phyloP scores from a whole-genome alignment of 768 basidiomycete genomes.

The Lactarius psammicola region DNA sequence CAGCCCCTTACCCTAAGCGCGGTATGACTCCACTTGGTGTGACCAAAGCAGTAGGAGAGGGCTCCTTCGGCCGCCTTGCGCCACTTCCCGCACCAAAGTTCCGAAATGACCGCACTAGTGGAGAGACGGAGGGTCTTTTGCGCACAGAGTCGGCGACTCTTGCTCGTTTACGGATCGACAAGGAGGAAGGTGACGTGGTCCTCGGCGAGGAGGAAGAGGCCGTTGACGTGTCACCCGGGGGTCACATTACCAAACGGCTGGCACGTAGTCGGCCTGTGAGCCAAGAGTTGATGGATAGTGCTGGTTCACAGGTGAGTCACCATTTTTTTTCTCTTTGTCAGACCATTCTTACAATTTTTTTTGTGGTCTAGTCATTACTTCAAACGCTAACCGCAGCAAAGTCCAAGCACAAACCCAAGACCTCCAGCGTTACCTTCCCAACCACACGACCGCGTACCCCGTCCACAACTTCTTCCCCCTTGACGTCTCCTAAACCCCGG shows the following conservation, averaged over 20 bases:
- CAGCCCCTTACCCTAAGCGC: conserved; percentile 27
- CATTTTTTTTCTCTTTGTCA: conserved; percentile 21
- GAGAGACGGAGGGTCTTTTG: conserved; percentile 23
- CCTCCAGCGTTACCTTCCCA: conserved; percentile 28
- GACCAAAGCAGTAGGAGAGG: conserved; percentile 23
- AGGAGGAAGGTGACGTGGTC: conserved; percentile 22
- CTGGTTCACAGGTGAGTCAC: conserved; percentile 29
- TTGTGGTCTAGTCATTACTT: conserved; percentile 20
- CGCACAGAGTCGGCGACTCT: conserved; percentile 31
- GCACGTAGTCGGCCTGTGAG: conserved; percentile 74
- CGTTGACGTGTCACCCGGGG: conserved; percentile 72
- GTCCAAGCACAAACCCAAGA: conserved; percentile 17
- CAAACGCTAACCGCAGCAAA: conserved; percentile 16
- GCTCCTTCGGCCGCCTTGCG: conserved; percentile 29
- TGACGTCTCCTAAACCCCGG: conserved; percentile 24
- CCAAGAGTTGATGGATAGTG: conserved; percentile 47
- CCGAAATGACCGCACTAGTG: conserved; percentile 16
- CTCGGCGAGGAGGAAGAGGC: conserved; percentile 51
- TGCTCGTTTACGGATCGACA: conserved; percentile 25
- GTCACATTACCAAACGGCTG: conserved; percentile 71
- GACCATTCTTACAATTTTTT: background rate
- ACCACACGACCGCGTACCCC: conserved; percentile 22
- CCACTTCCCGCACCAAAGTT: conserved; percentile 30
- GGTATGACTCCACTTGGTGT: conserved; percentile 28
- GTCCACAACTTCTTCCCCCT: conserved; percentile 21